phyloP scores from a whole-genome alignment of 257 asterid species.

The Solanum chmielewskii region DNA sequence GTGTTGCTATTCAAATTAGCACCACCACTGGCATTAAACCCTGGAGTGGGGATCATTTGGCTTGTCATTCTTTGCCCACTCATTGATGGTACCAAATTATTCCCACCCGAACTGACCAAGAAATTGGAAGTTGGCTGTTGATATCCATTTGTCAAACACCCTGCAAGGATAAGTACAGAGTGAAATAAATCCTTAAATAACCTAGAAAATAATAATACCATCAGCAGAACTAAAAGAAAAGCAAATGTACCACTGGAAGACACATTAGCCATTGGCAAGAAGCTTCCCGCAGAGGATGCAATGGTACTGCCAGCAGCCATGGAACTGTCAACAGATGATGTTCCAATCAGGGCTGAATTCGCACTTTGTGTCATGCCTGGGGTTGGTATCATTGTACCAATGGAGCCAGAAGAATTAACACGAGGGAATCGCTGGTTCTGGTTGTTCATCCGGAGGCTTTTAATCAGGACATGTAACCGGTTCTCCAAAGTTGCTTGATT shows the following conservation, averaged over 20 bases:
- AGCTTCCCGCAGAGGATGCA: conserved; percentile 50
- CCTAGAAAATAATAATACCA: conserved; percentile 17
- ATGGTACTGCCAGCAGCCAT: conserved; percentile 18
- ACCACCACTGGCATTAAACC: conserved; percentile 31
- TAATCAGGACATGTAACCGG: conserved; percentile 59
- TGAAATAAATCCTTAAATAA: neutral
- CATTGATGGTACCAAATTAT: conserved; percentile 45
- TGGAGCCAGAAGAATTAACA: conserved; percentile 50
- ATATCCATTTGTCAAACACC: conserved; percentile 53
- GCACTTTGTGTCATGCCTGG: conserved; percentile 81
- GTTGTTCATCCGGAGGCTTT: conserved; percentile 36
- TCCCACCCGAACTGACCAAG: conserved; percentile 47
- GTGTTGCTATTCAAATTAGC: conserved; percentile 28
- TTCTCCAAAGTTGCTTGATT: conserved; percentile 59
- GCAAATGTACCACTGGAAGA: conserved; percentile 31
- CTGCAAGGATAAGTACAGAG: conserved; percentile 35
- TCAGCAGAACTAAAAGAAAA: conserved; percentile 41
- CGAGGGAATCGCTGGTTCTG: conserved; percentile 59
- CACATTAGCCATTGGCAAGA: conserved; percentile 47
- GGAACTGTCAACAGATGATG: conserved; percentile 50
- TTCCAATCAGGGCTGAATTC: conserved; percentile 37
- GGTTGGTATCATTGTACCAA: conserved; percentile 94
- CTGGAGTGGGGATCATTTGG: conserved; percentile 99
- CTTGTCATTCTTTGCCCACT: conserved; percentile 63
- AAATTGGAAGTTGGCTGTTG: conserved; percentile 56